Base-by-base conservation (phyloP, 805 yeast genomes). In the Saccharomycopsis javanensis region DNA sequence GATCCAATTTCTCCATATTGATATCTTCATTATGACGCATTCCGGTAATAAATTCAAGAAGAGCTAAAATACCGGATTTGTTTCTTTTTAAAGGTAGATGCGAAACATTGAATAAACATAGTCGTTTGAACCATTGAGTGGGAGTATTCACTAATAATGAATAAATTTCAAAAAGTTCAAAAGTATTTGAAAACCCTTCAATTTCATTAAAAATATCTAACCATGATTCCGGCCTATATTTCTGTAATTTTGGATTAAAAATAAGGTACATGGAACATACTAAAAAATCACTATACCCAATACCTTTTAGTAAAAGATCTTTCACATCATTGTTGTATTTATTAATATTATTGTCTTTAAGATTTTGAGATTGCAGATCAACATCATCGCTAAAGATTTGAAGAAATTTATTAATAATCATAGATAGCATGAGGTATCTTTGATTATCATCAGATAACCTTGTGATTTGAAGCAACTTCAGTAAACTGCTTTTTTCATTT, bases 21-120 rank as follows among this genome's bases (percentile, higher is more conserved):
- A 89, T 69, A 11, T 81, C 82, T 57, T 85, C 92, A 55, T 77
- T 75, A 46, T 88, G 95, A 57, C 96, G 73, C 27, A 87, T 72
- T 0, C 96, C 96, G 13, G 86, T 72, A 0, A 87, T 75, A 61
- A 87, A 81, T 68, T 92, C 97, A 30, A 90, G 75, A 53, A 92
- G 69, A 1, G 90, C 76, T 30, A 79, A 69, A 1, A 94, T 81
- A 0, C 98, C 97, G 64, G 85, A 83, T 1, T 69, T 67, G 1
- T 77, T 68, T 25, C 95, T 76, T 48, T 75, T 68, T 20, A 80
- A 66, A 1, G 86, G 85, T 28, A 88, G 68, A 2, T 67, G 60
- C 0, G 85, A 78, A 3, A 92, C 72, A 52, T 76, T 72, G 0
- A 69, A 59, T 52, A 84, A 68, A 3, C 87, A 73, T 57, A 76